A percentile compares a stretch with the other conserved stretches of the same genome.
These are phyloP conservation scores for Elongisporangium undulatum DNA, from an alignment of 352 stramenopile species.

Conservation along the genomic window DNA sequence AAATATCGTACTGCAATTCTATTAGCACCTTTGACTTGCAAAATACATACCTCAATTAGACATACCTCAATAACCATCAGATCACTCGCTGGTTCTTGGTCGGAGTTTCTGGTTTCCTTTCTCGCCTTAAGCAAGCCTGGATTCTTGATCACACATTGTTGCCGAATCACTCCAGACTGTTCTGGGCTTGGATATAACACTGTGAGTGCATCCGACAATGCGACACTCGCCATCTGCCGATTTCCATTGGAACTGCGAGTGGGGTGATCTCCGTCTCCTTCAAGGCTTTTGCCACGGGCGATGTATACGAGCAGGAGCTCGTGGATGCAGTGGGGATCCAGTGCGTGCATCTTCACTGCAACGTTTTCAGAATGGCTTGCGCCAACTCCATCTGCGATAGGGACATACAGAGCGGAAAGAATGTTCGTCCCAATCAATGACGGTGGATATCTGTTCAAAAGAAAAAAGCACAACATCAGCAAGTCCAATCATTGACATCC, in stretches of 20 bases:
- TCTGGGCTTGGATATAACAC: slow-evolving; percentile 4
- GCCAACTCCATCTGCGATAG: slow-evolving; percentile 1
- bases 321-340: slow-evolving; percentile 5
- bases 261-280: background rate
- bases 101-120: background rate
- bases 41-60: background rate
- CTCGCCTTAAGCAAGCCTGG: slow-evolving; percentile 2
- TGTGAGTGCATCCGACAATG: slow-evolving; percentile 10
- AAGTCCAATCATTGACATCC: background rate
- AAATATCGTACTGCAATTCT: background rate
- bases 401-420: slow-evolving; percentile 13
- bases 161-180: background rate
- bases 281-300: slow-evolving; percentile 2
- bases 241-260: background rate
- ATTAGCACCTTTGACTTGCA: background rate
- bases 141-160: slow-evolving; percentile 12
- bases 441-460: slow-evolving; percentile 8
- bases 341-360: slow-evolving; percentile 7
- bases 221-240: slow-evolving; percentile 5
- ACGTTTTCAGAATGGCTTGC: background rate
- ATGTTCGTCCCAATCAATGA: slow-evolving; percentile 8
- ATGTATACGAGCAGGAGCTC: slow-evolving; percentile 15
- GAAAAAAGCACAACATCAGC: background rate
- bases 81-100: background rate
- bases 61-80: background rate